A percentile compares a stretch with the other conserved stretches of the same genome.
These are phyloP conservation scores for Ogataea ramenticola DNA, from an alignment of 805 yeast genomes.

Conservation along the genomic window DNA sequence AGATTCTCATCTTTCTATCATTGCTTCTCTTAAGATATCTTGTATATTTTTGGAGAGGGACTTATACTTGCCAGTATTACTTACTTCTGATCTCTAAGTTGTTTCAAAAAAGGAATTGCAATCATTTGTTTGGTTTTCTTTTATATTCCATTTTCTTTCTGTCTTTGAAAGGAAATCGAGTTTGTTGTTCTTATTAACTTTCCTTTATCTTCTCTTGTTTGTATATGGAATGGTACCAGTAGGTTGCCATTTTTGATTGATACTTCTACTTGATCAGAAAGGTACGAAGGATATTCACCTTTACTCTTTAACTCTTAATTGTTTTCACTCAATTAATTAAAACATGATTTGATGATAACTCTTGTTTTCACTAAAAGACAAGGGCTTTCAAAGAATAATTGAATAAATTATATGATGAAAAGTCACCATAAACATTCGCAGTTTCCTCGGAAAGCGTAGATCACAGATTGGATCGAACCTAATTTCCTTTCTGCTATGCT, in stretches of 20 bases:
- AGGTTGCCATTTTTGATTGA: background rate
- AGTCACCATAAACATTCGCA: conserved; percentile 79
- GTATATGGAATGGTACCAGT: background rate
- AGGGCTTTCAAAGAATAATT: background rate
- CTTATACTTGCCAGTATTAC: conserved; percentile 86
- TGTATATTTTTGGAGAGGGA: conserved; percentile 30
- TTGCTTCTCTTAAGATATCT: conserved; percentile 19
- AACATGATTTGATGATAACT: background rate
- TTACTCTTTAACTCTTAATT: background rate
- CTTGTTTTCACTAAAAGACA: background rate
- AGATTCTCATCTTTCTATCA: conserved; percentile 24
- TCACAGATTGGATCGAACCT: conserved; percentile 56
- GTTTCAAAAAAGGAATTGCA: background rate
- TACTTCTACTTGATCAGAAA: background rate
- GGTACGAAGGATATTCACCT: no score
- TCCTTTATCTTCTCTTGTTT: no score
- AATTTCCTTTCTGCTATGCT: conserved; percentile 49
- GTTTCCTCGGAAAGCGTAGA: conserved; percentile 92
- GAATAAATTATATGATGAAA: conserved; percentile 56
- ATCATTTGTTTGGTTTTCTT: background rate
- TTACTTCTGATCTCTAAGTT: conserved; percentile 48
- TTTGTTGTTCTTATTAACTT: no score
- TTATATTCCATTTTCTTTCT: background rate
- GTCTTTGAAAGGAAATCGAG: background rate
- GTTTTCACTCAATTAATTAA: background rate